Base-by-base conservation (phyloP, 208 protist species). In the Kentomonas sorsogonicus region DNA sequence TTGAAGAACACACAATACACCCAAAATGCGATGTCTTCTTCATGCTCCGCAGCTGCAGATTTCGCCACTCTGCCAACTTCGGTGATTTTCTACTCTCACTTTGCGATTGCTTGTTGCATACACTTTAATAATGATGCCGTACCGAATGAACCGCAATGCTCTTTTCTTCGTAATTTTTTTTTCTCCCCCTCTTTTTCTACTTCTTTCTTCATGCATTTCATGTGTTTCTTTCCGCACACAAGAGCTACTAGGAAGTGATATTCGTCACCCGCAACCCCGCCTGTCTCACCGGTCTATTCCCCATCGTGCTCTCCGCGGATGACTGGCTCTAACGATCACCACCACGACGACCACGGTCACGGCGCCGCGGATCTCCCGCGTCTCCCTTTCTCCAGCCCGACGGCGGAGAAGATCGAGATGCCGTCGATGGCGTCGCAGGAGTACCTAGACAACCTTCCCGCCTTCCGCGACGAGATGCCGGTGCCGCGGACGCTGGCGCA, bases 301-400 rank as follows among this genome's bases (percentile, higher is more conserved):
- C 74, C 40, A 91, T 94, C 53, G 84, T 81, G 29, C 91, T 83
- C 61, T 91, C 87, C 10, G 87, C 83, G 10, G 63, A 91, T 38
- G 83, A 94, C 71, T 66, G 91, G 23, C 81, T 83, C n/a, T 91
- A n/a, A 67, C 44, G 30, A 60, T 45, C 29, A 53, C 31, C 34
- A 81, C 61, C 91, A 90, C 71, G 83, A 80, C 50, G 79, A 77
- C 18, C 78, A 87, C 18, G 70, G 89, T 3, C 77, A 83, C 1
- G 79, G 69, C 2, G 79, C 82, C n/a, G 77, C 77, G 52, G 85
- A 79, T 43, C 78, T 94, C 23, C 72, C 74, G 27, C 67, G 69
- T n/a, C 50, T 89, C 1, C 74, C 63, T 16, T 75, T 86, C 61
- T 67, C 77, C 34, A 54, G 79, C 27, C 63, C 63, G 26, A 31